Conservation (phyloP, 495 filamentous ascomycete species). For the Daldinia grandis region DNA sequence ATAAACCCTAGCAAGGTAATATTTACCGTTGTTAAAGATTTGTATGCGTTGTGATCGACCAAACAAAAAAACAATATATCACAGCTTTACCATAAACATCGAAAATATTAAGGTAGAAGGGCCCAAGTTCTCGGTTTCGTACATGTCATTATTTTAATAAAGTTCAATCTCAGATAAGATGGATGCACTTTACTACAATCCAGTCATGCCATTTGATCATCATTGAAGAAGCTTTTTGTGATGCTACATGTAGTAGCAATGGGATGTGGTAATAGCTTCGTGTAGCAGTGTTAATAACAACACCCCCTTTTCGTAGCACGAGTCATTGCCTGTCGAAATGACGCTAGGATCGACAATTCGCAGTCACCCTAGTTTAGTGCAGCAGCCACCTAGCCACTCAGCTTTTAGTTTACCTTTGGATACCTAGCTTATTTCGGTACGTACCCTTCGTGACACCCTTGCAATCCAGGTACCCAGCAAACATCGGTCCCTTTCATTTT, state of each 20-base stretch:
- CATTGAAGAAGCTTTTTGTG: neutral
- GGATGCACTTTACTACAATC: neutral
- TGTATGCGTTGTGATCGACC: neutral
- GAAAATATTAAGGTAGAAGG: neutral
- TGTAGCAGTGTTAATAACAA: constrained; percentile 9
- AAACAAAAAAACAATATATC: neutral
- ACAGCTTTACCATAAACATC: neutral
- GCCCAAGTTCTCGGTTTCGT: constrained; percentile 4
- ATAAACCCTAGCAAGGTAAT: neutral
- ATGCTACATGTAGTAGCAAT: neutral
- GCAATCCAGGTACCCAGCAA: constrained; percentile 34
- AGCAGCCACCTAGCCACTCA: constrained; percentile 30
- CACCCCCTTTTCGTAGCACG: constrained; percentile 29
- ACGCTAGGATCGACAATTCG: constrained; percentile 42
- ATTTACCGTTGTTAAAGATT: neutral
- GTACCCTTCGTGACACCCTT: constrained; percentile 22
- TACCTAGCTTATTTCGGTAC: constrained; percentile 23
- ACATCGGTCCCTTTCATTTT: constrained; percentile 36
- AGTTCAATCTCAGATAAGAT: constrained; percentile 2
- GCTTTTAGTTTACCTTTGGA: constrained; percentile 19
- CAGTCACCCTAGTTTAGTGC: constrained; percentile 26
- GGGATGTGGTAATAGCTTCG: neutral
- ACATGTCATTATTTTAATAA: constrained; percentile 10
- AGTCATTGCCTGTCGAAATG: constrained; percentile 29
- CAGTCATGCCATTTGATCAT: neutral